phyloP scores from a whole-genome alignment of 2,329 filamentous ascomycete genomes.

The Periconia sp. region DNA sequence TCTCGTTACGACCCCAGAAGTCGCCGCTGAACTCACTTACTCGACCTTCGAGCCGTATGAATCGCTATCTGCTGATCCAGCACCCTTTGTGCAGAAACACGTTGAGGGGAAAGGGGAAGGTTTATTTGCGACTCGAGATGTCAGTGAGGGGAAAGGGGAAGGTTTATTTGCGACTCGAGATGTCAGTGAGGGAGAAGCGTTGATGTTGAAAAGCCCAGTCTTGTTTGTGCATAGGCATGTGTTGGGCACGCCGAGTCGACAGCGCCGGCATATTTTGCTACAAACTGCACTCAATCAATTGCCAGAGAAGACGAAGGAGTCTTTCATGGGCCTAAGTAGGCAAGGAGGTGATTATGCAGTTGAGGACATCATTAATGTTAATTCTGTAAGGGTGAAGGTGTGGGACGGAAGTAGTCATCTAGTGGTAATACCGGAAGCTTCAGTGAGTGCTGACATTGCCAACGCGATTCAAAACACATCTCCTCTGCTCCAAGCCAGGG shows the following conservation, averaged over 20 bases:
- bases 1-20: conserved; percentile 29
- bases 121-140: conserved; percentile 22
- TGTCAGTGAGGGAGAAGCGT: conserved; percentile 24
- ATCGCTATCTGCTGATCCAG: conserved; percentile 7
- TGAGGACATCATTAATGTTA: conserved; percentile 28
- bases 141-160: conserved; percentile 27
- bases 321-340: conserved; percentile 18
- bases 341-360: conserved; percentile 14
- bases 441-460: conserved; percentile 20
- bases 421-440: conserved; percentile 29
- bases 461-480: neutral
- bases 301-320: conserved; percentile 17
- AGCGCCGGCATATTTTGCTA: conserved; percentile 15
- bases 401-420: conserved; percentile 22
- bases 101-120: conserved; percentile 26
- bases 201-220: conserved; percentile 28
- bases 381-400: conserved; percentile 22
- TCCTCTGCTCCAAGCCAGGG: neutral
- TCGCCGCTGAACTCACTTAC: conserved; percentile 20
- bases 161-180: conserved; percentile 26
- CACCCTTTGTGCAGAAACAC: conserved; percentile 22
- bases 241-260: conserved; percentile 8
- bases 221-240: conserved; percentile 21
- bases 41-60: conserved; percentile 17
- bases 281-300: conserved; percentile 25